Conservation (phyloP, 257 asterid species). For the Przewalskia tangutica region DNA sequence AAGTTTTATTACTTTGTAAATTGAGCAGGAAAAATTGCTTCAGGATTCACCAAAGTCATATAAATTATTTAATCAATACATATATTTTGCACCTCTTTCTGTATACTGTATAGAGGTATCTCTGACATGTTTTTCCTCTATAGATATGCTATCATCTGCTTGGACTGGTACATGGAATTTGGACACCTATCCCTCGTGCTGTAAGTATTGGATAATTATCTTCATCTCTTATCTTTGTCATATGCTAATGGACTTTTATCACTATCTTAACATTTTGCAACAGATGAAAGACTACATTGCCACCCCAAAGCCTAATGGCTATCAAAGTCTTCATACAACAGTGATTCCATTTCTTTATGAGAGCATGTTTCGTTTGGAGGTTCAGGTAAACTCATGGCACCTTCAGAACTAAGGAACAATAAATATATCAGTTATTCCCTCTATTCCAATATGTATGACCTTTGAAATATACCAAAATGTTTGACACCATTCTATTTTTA, state of each 20-base stretch:
- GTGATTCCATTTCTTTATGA: slow-evolving; percentile 90
- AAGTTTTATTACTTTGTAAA: not conserved
- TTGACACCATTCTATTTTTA: not conserved
- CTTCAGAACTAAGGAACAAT: not conserved
- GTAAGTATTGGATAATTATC: slow-evolving; percentile 30
- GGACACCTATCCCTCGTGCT: slow-evolving; percentile 94
- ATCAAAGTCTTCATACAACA: slow-evolving; percentile 92
- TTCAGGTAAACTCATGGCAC: slow-evolving; percentile 48
- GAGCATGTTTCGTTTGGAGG: slow-evolving; percentile 90
- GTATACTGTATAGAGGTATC: not conserved
- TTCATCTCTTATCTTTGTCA: not conserved
- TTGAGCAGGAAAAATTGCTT: not conserved
- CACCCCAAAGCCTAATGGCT: slow-evolving; percentile 84
- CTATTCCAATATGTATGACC: not conserved
- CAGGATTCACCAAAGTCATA: not conserved
- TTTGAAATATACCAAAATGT: not conserved
- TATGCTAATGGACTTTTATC: not conserved
- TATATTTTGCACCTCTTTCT: not conserved
- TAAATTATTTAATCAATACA: not conserved
- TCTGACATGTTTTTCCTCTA: slow-evolving; percentile 10
- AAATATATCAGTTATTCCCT: not conserved
- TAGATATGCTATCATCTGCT: slow-evolving; percentile 96
- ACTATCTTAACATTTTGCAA: slow-evolving; percentile 13
- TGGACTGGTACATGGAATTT: slow-evolving; percentile 86
- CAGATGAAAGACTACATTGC: slow-evolving; percentile 95